Evolutionary conservation across 768 basidiomycete genomes (phyloP).

Genomic region (Trametes gibbosa): DNA sequence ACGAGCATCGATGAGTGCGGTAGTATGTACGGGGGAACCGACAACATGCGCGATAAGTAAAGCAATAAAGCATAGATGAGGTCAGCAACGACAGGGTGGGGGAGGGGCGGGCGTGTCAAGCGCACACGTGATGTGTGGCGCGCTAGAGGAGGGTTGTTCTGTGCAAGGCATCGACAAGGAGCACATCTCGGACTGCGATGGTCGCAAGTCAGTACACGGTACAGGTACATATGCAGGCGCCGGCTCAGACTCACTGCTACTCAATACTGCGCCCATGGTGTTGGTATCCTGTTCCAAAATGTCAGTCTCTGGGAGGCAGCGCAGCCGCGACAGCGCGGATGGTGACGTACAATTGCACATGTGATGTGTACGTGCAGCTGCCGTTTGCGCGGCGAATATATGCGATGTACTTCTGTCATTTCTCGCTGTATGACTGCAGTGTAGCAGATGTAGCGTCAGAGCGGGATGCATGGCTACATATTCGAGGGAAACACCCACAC

Average conservation of each 20-base stretch:
- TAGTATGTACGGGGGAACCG: neutral
- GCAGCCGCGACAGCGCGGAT: no score
- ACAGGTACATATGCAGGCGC: no score
- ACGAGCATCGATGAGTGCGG: neutral
- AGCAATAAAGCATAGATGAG: slow-evolving; percentile 10
- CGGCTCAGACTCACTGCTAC: slow-evolving; percentile 42
- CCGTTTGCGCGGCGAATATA: slow-evolving; percentile 42
- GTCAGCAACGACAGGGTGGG: neutral
- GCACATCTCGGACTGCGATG: slow-evolving; percentile 28
- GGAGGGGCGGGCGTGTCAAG: neutral
- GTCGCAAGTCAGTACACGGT: neutral
- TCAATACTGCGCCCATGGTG: slow-evolving; percentile 47
- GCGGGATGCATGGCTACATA: no score
- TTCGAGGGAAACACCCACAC: no score
- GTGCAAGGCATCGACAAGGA: slow-evolving; percentile 24
- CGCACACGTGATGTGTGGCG: neutral
- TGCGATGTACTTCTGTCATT: slow-evolving; percentile 45
- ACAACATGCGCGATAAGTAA: slow-evolving; percentile 7
- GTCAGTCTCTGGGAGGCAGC: neutral
- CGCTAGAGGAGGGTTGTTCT: slow-evolving; percentile 10
- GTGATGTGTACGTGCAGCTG: slow-evolving; percentile 52
- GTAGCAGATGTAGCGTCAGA: no score
- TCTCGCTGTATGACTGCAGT: slow-evolving; percentile 46
- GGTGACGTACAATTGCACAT: slow-evolving; percentile 40
- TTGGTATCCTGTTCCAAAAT: slow-evolving; percentile 32